phyloP scores from a whole-genome alignment of 768 basidiomycete genomes.

The Leccinum fibrillosum region DNA sequence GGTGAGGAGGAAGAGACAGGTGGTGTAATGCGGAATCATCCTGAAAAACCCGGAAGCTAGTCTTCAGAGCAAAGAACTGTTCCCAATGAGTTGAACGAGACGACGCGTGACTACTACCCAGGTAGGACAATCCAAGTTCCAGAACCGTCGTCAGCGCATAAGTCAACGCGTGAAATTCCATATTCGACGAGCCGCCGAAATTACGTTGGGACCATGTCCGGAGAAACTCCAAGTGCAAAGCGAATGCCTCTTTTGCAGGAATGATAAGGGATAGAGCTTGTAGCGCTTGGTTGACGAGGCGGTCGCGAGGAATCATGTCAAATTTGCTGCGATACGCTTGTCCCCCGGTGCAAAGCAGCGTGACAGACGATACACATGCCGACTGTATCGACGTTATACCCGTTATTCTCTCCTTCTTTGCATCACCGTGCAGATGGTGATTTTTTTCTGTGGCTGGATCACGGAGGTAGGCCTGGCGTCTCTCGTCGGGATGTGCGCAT shows the following conservation, averaged over 20 bases:
- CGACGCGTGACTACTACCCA: constrained; percentile 11
- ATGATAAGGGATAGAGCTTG: constrained; percentile 61
- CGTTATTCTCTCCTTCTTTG: constrained; percentile 12
- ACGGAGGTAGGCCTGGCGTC: too few relatives aligned
- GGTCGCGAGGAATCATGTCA: constrained; percentile 53
- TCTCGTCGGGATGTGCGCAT: too few relatives aligned
- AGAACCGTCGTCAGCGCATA: constrained; percentile 51
- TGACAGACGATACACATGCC: constrained; percentile 48
- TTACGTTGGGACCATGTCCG: constrained; percentile 49
- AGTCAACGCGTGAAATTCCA: constrained; percentile 57
- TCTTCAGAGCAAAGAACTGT: constrained; percentile 38
- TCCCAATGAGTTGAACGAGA: constrained; percentile 43
- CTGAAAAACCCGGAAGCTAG: constrained; percentile 45
- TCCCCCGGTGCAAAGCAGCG: constrained; percentile 53
- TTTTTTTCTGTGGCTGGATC: too few relatives aligned
- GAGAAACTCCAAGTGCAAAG: constrained; percentile 54
- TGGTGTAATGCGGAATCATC: constrained; percentile 58
- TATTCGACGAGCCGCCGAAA: constrained; percentile 41
- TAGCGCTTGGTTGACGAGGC: constrained; percentile 57
- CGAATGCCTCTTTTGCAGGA: constrained; percentile 52
- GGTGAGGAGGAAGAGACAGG: constrained; percentile 37
- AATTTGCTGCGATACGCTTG: constrained; percentile 45
- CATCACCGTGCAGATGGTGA: not conserved
- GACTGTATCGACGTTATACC: constrained; percentile 46
- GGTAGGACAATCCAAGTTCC: constrained; percentile 32